These are phyloP conservation scores for Schizopora paradoxa DNA, from an alignment of 1,284 basidiomycete species.

Conservation along the genomic window DNA sequence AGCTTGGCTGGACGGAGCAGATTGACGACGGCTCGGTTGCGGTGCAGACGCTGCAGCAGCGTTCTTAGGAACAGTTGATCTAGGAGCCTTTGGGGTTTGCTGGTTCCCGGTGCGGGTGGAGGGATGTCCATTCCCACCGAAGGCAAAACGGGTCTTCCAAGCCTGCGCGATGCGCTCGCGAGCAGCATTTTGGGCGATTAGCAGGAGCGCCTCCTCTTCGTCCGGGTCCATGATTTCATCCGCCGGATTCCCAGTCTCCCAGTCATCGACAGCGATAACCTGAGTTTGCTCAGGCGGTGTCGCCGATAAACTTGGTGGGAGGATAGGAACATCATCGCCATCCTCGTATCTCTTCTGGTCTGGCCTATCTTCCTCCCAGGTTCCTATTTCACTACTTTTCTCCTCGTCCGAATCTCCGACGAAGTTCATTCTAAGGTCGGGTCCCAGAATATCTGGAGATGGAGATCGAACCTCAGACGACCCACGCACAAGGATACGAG, in stretches of 20 bases:
- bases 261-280: neutral
- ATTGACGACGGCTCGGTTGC: neutral
- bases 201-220: neutral
- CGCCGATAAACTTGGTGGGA: neutral
- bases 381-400: conserved; percentile 11
- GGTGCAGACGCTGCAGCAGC: neutral
- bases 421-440: conserved; percentile 13
- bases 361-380: conserved; percentile 10
- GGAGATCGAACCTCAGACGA: conserved; percentile 16
- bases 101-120: neutral
- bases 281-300: neutral
- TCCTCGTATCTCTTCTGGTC: neutral
- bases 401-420: conserved; percentile 6
- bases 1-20: neutral
- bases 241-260: neutral
- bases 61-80: no score
- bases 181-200: neutral
- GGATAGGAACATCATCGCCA: neutral
- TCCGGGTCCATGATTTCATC: conserved; percentile 4
- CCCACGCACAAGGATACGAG: conserved; percentile 12
- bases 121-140: neutral
- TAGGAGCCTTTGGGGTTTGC: no score
- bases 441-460: conserved; percentile 7
- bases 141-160: conserved; percentile 1
- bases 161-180: conserved; percentile 2